Evolutionary conservation across 23 red algal species (phyloP).

Genomic region (Gracilaria gracilis): DNA sequence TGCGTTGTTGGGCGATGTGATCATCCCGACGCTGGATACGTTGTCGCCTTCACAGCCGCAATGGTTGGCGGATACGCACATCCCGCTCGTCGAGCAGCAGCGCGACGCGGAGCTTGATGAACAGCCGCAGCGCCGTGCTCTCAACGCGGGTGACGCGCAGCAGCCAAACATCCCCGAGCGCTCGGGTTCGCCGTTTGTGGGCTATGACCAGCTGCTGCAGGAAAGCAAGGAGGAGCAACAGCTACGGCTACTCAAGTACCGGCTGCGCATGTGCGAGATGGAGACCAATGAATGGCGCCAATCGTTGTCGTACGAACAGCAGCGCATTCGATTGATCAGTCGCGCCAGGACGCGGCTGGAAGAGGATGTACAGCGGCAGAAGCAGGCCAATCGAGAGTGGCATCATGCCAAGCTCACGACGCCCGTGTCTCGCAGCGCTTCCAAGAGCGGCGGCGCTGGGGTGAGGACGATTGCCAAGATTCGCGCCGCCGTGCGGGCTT

Average conservation of each 20-base stretch:
- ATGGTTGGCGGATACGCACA: conserved; percentile 20
- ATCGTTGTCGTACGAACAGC: conserved; percentile 9
- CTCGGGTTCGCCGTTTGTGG: not conserved
- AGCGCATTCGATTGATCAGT: conserved; percentile 13
- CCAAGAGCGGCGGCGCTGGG: not conserved
- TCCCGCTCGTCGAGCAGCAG: not conserved
- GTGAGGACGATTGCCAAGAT: conserved; percentile 38
- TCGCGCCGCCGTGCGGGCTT: conserved; percentile 19
- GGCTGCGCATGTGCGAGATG: conserved; percentile 50
- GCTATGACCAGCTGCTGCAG: conserved; percentile 13
- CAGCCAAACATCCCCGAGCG: not conserved
- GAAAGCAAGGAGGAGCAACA: conserved; percentile 40
- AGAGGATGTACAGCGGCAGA: conserved; percentile 28
- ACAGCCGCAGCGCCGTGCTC: not conserved
- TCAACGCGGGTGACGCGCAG: not conserved
- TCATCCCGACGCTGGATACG: conserved; percentile 45
- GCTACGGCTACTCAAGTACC: conserved; percentile 48
- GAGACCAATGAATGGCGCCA: conserved; percentile 42
- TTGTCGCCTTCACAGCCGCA: conserved; percentile 8
- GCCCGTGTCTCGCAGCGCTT: not conserved
- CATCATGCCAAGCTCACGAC: not conserved
- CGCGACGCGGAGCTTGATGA: not conserved
- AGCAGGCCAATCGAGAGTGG: conserved; percentile 3
- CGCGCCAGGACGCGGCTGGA: conserved; percentile 11
- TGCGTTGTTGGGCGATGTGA: conserved; percentile 44